These are phyloP conservation scores for Protea cynaroides DNA, from an alignment of 164 flowering plant genomes.

Conservation along the genomic window DNA sequence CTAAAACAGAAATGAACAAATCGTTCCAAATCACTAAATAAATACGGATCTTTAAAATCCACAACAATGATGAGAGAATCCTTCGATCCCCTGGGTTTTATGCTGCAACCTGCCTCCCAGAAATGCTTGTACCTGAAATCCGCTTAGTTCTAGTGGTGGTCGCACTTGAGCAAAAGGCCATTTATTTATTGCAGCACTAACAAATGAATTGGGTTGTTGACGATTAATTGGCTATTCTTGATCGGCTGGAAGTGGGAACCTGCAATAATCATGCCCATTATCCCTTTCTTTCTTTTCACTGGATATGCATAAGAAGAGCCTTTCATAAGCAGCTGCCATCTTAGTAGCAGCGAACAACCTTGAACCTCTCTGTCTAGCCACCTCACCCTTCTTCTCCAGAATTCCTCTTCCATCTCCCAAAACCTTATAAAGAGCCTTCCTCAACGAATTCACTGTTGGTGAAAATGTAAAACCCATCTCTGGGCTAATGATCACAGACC, in stretches of 20 bases:
- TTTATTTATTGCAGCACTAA: conserved; percentile 26
- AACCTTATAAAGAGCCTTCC: conserved; percentile 36
- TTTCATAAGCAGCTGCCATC: conserved; percentile 69
- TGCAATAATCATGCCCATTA: conserved; percentile 13
- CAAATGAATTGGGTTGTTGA: not conserved
- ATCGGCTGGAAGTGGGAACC: conserved; percentile 3
- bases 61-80: too few species aligned
- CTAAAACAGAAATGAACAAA: conserved; percentile 9
- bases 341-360: conserved; percentile 62
- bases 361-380: conserved; percentile 45
- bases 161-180: conserved; percentile 24
- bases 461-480: conserved; percentile 61
- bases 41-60: too few species aligned
- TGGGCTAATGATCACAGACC: conserved; percentile 46
- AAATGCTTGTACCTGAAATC: conserved; percentile 16
- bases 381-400: conserved; percentile 43
- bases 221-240: not conserved
- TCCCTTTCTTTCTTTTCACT: conserved; percentile 2
- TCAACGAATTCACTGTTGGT: conserved; percentile 46
- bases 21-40: not conserved
- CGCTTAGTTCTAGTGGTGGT: conserved; percentile 29
- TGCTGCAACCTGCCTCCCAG: conserved; percentile 10
- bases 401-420: conserved; percentile 39
- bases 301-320: conserved; percentile 65
- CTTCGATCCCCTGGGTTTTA: conserved; percentile 10